These are phyloP conservation scores for Skeletonema potamos DNA, from an alignment of 108 stramenopile species.

Conservation along the genomic window DNA sequence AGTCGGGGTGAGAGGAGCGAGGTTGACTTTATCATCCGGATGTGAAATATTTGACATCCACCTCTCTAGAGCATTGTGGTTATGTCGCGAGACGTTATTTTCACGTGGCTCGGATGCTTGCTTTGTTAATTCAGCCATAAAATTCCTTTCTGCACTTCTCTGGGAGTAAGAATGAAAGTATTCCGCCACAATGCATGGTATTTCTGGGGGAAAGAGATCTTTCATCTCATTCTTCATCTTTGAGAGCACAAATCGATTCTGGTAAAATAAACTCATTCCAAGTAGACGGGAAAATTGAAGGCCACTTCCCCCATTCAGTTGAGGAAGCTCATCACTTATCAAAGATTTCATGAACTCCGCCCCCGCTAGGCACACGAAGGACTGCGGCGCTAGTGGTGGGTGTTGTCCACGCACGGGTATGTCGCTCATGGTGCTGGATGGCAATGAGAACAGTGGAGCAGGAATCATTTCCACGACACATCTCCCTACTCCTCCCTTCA, in stretches of 20 bases:
- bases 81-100: background rate
- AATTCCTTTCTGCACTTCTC: background rate
- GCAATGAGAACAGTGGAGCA: conserved; percentile 33
- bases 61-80: conserved; percentile 16
- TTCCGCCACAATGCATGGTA: conserved; percentile 33
- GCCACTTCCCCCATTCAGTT: conserved; percentile 8
- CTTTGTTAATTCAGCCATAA: background rate
- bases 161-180: conserved; percentile 20
- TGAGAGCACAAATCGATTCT: conserved; percentile 30
- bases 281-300: conserved; percentile 10
- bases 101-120: background rate
- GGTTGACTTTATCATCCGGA: background rate
- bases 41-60: conserved; percentile 22
- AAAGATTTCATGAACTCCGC: conserved; percentile 37
- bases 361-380: conserved; percentile 36
- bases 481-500: conserved; percentile 54
- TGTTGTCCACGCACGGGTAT: conserved; percentile 30
- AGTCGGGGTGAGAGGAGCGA: conserved; percentile 40
- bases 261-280: conserved; percentile 43
- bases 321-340: conserved; percentile 10
- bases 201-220: conserved; percentile 22
- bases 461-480: conserved; percentile 66
- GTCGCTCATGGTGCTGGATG: background rate
- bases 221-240: background rate
- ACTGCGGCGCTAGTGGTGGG: conserved; percentile 33